Evolutionary conservation across 805 yeast species (phyloP).

Genomic region (Metschnikowia sp.): DNA sequence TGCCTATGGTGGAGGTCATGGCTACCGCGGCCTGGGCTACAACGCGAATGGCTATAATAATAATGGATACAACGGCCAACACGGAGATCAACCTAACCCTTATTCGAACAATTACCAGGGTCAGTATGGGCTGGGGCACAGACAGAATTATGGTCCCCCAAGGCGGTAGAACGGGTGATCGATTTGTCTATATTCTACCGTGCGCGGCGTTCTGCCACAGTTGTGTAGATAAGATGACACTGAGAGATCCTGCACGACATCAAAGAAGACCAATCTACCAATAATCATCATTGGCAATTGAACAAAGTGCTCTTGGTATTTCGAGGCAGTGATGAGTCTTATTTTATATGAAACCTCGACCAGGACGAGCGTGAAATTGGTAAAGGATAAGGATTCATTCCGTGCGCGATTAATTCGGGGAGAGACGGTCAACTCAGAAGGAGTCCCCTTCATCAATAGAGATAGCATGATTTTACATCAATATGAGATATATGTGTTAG

Average conservation of each 20-base stretch:
- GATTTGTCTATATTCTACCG: no score
- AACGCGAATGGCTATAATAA: constrained; percentile 1
- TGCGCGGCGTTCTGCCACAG: background rate
- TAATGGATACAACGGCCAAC: background rate
- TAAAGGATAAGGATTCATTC: background rate
- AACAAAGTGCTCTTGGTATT: no score
- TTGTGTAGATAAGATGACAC: background rate
- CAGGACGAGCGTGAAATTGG: background rate
- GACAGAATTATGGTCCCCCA: background rate
- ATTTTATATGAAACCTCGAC: constrained; percentile 3
- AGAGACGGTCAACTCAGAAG: background rate
- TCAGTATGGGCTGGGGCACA: constrained; percentile 1
- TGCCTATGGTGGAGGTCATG: constrained; percentile 6
- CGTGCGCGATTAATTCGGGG: background rate
- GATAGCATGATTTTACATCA: constrained; percentile 1
- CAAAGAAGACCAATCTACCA: no score
- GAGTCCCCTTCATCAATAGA: background rate
- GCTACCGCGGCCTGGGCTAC: constrained; percentile 7
- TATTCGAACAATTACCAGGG: constrained; percentile 2
- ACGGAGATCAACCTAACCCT: background rate
- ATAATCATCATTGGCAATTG: no score
- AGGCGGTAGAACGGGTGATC: no score
- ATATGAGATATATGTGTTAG: constrained; percentile 34
- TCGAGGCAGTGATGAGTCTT: background rate
- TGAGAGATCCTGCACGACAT: no score